Conservation (phyloP, 2,329 filamentous ascomycete species). For the Colletotrichum horii region DNA sequence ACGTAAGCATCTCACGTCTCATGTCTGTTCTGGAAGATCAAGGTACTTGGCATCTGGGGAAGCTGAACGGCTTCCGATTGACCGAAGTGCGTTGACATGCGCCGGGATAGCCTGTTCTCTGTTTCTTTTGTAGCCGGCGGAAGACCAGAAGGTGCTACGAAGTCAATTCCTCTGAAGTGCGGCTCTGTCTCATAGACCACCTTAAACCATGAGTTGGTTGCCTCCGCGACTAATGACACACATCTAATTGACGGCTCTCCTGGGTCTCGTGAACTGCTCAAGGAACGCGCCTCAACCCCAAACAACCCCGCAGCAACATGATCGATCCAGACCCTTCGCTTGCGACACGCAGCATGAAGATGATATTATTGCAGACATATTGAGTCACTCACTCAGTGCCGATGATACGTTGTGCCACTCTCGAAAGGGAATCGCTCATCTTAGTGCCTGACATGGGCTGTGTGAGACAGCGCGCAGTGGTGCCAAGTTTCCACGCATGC, state of each 20-base stretch:
- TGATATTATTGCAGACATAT: neutral
- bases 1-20: neutral
- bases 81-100: neutral
- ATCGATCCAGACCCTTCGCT: neutral
- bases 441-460: neutral
- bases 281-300: neutral
- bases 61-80: neutral
- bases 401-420: neutral
- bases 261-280: neutral
- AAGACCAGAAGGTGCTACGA: neutral
- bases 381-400: neutral
- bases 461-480: neutral
- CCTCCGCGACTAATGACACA: neutral
- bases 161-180: neutral
- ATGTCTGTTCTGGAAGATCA: neutral
- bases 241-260: neutral
- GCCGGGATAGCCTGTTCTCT: neutral
- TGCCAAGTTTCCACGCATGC: conserved; percentile 7
- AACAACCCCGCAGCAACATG: neutral
- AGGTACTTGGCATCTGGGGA: neutral
- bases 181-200: neutral
- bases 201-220: neutral
- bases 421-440: neutral
- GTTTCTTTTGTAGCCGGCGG: neutral
- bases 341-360: neutral